Conservation (phyloP, 345 rosid genomes). For the Microthlaspi erraticum region DNA sequence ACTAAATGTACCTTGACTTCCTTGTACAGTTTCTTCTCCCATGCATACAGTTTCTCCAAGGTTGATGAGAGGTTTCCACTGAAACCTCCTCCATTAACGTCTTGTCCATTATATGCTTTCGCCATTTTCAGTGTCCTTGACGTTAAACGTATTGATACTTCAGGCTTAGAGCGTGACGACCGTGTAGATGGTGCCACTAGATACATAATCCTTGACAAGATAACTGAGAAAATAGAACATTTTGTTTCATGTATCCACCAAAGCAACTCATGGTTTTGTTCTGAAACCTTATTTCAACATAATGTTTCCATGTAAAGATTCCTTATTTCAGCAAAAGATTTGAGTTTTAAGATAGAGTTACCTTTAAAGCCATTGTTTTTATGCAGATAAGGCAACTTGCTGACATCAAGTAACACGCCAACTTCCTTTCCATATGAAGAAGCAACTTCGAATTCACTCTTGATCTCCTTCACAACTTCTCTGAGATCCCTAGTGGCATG, state of each 20-base stretch:
- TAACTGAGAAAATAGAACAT: conserved; percentile 57
- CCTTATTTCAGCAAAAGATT: conserved; percentile 1
- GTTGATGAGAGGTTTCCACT: conserved; percentile 75
- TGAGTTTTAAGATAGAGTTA: conserved; percentile 35
- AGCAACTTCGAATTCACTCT: conserved; percentile 81
- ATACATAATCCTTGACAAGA: conserved; percentile 71
- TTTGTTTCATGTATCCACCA: neutral
- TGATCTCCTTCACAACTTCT: conserved; percentile 83
- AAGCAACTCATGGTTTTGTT: conserved; percentile 2
- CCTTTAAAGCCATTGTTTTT: conserved; percentile 68
- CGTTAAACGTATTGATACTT: conserved; percentile 49
- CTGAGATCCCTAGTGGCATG: conserved; percentile 79
- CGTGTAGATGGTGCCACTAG: conserved; percentile 53
- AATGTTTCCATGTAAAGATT: neutral
- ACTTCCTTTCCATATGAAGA: conserved; percentile 83
- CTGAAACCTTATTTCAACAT: neutral
- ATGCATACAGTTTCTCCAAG: conserved; percentile 69
- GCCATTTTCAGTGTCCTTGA: conserved; percentile 70
- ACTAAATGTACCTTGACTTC: conserved; percentile 70
- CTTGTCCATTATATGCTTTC: conserved; percentile 53
- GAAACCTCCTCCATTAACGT: conserved; percentile 44
- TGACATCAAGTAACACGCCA: conserved; percentile 84
- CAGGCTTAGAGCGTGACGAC: conserved; percentile 52
- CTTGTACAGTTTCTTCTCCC: conserved; percentile 88
- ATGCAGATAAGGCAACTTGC: conserved; percentile 79